Percentiles rank a stretch among this genome's conserved stretches.
Conservation (phyloP, 2,329 filamentous ascomycete genomes). For the Nemania sp. region DNA sequence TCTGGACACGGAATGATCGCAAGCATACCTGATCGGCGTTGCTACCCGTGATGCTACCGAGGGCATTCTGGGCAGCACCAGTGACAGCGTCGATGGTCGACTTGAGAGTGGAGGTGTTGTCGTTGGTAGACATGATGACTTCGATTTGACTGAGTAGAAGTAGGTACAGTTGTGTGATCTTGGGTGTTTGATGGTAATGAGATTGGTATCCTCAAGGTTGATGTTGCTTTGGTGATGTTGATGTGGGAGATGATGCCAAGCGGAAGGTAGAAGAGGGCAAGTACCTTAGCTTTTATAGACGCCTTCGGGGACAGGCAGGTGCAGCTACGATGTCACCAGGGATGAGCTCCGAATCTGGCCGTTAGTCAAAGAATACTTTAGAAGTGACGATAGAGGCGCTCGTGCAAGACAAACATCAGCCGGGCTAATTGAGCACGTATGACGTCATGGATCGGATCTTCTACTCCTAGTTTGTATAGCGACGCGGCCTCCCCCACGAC, state of each 20-base stretch:
- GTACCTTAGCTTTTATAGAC: slow-evolving; percentile 18
- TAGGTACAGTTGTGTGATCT: not conserved
- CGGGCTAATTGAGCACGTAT: not conserved
- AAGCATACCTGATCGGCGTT: slow-evolving; percentile 62
- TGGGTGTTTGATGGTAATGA: not conserved
- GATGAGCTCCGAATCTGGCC: not conserved
- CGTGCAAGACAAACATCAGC: slow-evolving; percentile 7
- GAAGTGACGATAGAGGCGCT: slow-evolving; percentile 24
- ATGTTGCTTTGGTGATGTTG: not conserved
- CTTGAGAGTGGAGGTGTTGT: slow-evolving; percentile 74
- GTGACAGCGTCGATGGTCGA: slow-evolving; percentile 74
- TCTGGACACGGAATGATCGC: not conserved
- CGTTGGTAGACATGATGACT: slow-evolving; percentile 46
- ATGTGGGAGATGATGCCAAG: not conserved
- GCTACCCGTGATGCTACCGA: slow-evolving; percentile 76
- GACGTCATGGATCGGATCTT: slow-evolving; percentile 20
- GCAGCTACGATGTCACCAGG: not conserved
- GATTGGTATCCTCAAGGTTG: not conserved
- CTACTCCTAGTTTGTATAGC: not conserved
- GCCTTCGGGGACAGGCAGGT: not conserved
- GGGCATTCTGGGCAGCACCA: slow-evolving; percentile 70
- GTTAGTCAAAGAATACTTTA: slow-evolving; percentile 12
- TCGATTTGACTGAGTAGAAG: slow-evolving; percentile 5
- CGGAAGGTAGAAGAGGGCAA: not conserved
- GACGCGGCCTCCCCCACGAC: slow-evolving; percentile 8